phyloP scores from a whole-genome alignment of 768 basidiomycete species.

The Tylopilus vinaceipallidus region DNA sequence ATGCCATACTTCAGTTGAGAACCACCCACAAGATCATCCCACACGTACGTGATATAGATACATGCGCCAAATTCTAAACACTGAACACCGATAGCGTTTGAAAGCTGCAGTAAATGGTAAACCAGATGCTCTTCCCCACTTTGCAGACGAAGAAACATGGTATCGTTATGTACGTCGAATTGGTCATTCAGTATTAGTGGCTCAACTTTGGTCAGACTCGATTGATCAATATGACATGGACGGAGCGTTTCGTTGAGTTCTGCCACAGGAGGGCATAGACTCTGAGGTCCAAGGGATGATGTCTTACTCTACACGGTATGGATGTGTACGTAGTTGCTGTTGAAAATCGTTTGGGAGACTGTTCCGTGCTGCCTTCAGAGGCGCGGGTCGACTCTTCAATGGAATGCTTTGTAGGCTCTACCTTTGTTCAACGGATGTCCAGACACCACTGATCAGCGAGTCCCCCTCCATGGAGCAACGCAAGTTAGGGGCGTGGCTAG shows the following conservation, averaged over 20 bases:
- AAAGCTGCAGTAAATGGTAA: slow-evolving; percentile 26
- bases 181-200: background rate
- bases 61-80: background rate
- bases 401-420: too few relatives aligned
- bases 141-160: slow-evolving; percentile 34
- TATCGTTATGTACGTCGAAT: slow-evolving; percentile 29
- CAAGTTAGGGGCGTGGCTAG: too few relatives aligned
- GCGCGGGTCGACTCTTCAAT: too few relatives aligned
- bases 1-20: slow-evolving; percentile 23
- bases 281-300: background rate
- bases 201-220: slow-evolving; percentile 10
- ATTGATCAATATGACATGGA: slow-evolving; percentile 23
- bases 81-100: slow-evolving; percentile 30
- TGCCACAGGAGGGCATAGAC: slow-evolving; percentile 7
- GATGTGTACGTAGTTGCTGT: too few relatives aligned
- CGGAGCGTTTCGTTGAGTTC: slow-evolving; percentile 28
- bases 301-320: slow-evolving; percentile 1
- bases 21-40: slow-evolving; percentile 36
- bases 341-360: too few relatives aligned
- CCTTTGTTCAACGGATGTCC: too few relatives aligned
- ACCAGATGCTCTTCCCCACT: slow-evolving; percentile 32
- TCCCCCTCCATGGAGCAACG: too few relatives aligned
- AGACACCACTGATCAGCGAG: too few relatives aligned
- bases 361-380: too few relatives aligned
- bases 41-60: slow-evolving; percentile 32